Base-by-base conservation (phyloP, 345 rosid species). In the Anastatica hierochuntica region DNA sequence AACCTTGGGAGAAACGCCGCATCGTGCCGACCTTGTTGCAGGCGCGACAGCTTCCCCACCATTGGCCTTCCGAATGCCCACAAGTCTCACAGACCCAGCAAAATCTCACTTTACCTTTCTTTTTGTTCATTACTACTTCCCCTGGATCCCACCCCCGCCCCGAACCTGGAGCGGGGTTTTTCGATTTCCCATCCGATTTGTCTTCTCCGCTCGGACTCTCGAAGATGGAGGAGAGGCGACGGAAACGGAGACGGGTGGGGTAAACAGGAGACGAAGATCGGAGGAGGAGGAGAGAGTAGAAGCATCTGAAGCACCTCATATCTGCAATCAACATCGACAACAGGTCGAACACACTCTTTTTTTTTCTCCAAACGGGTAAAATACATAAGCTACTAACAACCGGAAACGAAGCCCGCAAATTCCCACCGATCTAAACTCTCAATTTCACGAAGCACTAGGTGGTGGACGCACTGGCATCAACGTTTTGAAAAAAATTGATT, bases 21-120 rank as follows among this genome's bases (percentile, higher is more conserved):
- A 90, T 48, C 6, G 96, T 75, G 56, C 89, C 96, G 1, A 66
- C 77, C 17, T 19, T 33, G 2, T 61, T 31, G 23, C 98, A 87
- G 8, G 65, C 12, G 21, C 82, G 79, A 56, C 98, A 90, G 44
- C 55, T 50, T 1, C 96, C 98, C 98, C 98, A 84, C 98, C 98
- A 90, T 66, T 90, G 94, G 7, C 85, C 95, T 0, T 81, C 83
- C 6, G 79, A 26, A 36, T 70, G 37, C n/a, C 96, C 98, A 46
- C 98, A 90, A 35, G 49, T 44, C n/a, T 69, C 64, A 51, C 95
- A 90, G 37, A 90, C 98, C 81, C 84, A 90, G 31, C 31, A 52
- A 15, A 31, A 46, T 49, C 61, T 79, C 37, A 14, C 68, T 67
- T 77, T 73, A 14, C 76, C 78, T 64, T 75, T 85, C 76, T 71